phyloP scores from a whole-genome alignment of 805 yeast genomes.

The Nakazawaea pomicola region DNA sequence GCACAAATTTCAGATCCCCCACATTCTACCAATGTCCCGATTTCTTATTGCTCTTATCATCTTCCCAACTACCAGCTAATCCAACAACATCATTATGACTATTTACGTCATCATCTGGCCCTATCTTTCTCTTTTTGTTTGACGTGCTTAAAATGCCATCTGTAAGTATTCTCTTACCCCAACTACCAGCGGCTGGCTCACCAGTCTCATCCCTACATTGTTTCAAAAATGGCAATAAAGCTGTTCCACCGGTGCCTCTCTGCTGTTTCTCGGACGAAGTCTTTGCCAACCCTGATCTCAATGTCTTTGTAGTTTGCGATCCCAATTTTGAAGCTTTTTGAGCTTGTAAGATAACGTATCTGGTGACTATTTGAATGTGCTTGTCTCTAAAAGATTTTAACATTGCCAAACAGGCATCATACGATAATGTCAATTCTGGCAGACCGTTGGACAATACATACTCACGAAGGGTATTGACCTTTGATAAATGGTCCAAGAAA shows the following conservation, averaged over 20 bases:
- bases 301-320: slow-evolving; percentile 41
- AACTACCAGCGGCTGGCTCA: slow-evolving; percentile 84
- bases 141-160: slow-evolving; percentile 33
- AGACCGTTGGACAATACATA: slow-evolving; percentile 44
- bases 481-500: slow-evolving; percentile 58
- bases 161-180: slow-evolving; percentile 76
- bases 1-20: no score
- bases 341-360: slow-evolving; percentile 81
- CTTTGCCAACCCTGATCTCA: slow-evolving; percentile 64
- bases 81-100: slow-evolving; percentile 17
- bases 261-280: slow-evolving; percentile 43
- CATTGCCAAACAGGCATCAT: slow-evolving; percentile 89
- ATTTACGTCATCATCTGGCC: background rate
- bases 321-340: slow-evolving; percentile 49
- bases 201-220: slow-evolving; percentile 97
- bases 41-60: slow-evolving; percentile 20
- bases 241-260: slow-evolving; percentile 93
- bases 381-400: slow-evolving; percentile 84
- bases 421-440: slow-evolving; percentile 61
- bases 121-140: background rate
- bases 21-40: slow-evolving; percentile 25
- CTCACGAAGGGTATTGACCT: slow-evolving; percentile 55
- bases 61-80: slow-evolving; percentile 27
- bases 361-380: slow-evolving; percentile 87
- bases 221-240: slow-evolving; percentile 83